A percentile compares a stretch with the other conserved stretches of the same genome.
Evolutionary conservation across 1,139 yeast genomes (phyloP).

Genomic region (Hyphopichia fennica): DNA sequence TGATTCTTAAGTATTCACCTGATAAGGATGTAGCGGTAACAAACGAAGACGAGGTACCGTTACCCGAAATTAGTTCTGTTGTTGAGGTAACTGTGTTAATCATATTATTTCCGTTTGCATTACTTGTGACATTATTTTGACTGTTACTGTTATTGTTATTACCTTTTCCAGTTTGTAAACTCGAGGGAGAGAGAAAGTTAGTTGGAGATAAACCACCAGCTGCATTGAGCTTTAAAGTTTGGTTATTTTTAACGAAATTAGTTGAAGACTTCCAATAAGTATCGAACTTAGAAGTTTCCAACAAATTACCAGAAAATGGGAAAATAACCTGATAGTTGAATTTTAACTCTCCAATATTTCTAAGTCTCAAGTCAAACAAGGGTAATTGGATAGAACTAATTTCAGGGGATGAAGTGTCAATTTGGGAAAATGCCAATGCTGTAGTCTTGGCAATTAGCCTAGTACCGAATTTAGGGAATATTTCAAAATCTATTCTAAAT

Average conservation of each 20-base stretch:
- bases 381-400: slow-evolving; percentile 62
- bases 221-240: slow-evolving; percentile 32
- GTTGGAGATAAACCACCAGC: slow-evolving; percentile 47
- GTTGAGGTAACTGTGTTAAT: slow-evolving; percentile 16
- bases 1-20: slow-evolving; percentile 74
- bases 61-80: slow-evolving; percentile 17
- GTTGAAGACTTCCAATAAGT: slow-evolving; percentile 95
- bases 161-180: slow-evolving; percentile 11
- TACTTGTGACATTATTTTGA: slow-evolving; percentile 3
- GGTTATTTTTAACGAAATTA: slow-evolving; percentile 35
- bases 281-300: slow-evolving; percentile 90
- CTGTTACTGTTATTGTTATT: not conserved
- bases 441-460: slow-evolving; percentile 87
- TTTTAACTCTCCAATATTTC: slow-evolving; percentile 77
- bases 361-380: slow-evolving; percentile 75
- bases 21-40: slow-evolving; percentile 90
- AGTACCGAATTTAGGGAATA: slow-evolving; percentile 94
- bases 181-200: slow-evolving; percentile 35
- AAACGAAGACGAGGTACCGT: slow-evolving; percentile 53
- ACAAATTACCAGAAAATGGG: slow-evolving; percentile 83
- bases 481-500: slow-evolving; percentile 83
- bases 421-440: slow-evolving; percentile 58
- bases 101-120: slow-evolving; percentile 8
- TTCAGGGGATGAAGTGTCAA: slow-evolving; percentile 45
- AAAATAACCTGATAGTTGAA: slow-evolving; percentile 81